Evolutionary conservation across 164 flowering plant genomes (phyloP), one percentile per base, ranked within the genome.

Genomic region (Berberis vulgaris): DNA sequence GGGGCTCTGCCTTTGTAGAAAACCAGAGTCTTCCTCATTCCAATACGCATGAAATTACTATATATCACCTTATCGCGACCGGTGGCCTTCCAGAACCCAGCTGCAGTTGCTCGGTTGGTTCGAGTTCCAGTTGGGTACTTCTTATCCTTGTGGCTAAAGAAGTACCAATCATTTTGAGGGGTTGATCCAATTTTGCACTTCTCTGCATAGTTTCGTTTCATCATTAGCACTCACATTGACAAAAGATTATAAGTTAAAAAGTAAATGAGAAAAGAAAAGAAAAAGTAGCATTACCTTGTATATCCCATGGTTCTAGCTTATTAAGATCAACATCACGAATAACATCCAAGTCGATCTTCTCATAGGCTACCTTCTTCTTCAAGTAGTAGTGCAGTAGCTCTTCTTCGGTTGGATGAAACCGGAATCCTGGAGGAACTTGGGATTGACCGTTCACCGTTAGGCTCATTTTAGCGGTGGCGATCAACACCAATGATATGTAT

Each of bases 81-180:
- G 0, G 98, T 91, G 41, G 97, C 97, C 67, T 91, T 91, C 97
- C 97, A 91, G 60, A 91, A 91, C 1, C 97, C 97, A 9, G 94
- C 94, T 0, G 89, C 82, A 0, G 97, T 91, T 1, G 97, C 97
- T 0, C 98, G 87, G 57, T 91, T 91, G 0, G 96, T 89, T 52
- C 98, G 71, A 2, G 91, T 91, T 11, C 96, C 97, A 0, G 94
- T 85, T 0, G 96, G 96, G 65, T 91, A 91, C 53, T 91, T 91
- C 81, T 88, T 91, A 72, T 88, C 96, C 68, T 91, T 91, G 83
- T 91, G 97, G 59, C 97, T 91, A 71, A 91, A 91, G 72, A 88
- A 88, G 78, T 91, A 91, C 97, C 97, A 91, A 62, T 91, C 96
- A 60, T 86, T 88, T 67, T 91, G 96, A 4, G 90, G 96, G 1